A percentile compares a stretch with the other conserved stretches of the same genome.
Evolutionary conservation across 805 yeast genomes (phyloP).

Genomic region (Metschnikowia similis): DNA sequence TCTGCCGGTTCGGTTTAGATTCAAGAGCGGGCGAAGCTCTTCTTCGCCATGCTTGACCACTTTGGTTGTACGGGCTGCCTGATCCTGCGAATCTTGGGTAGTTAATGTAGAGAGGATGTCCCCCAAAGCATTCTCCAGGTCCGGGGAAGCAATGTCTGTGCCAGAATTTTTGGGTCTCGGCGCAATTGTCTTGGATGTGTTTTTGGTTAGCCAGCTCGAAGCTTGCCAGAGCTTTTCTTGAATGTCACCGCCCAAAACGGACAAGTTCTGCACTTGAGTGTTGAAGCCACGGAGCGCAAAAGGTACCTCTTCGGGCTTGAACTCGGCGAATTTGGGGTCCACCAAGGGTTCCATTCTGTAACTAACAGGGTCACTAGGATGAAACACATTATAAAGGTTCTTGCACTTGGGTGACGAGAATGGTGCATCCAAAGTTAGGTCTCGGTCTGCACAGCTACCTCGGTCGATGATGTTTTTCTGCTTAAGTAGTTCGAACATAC

Average conservation of each 20-base stretch:
- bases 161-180: conserved; percentile 5
- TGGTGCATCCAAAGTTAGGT: conserved; percentile 6
- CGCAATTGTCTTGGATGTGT: neutral
- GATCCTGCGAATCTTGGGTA: conserved; percentile 16
- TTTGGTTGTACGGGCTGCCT: conserved; percentile 17
- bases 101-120: conserved; percentile 33
- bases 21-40: conserved; percentile 33
- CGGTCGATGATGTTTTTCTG: conserved; percentile 55
- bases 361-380: conserved; percentile 89
- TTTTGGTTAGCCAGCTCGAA: conserved; percentile 29
- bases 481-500: conserved; percentile 74
- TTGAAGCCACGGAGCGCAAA: conserved; percentile 51
- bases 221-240: conserved; percentile 33
- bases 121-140: conserved; percentile 37
- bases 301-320: conserved; percentile 56
- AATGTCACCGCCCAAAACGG: conserved; percentile 36
- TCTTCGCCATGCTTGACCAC: conserved; percentile 25
- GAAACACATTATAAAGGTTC: conserved; percentile 77
- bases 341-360: conserved; percentile 87
- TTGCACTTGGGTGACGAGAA: conserved; percentile 52
- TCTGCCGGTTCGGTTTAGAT: conserved; percentile 68
- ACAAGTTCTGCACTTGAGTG: conserved; percentile 42
- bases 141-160: conserved; percentile 5
- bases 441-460: conserved; percentile 13
- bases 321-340: conserved; percentile 41